Base-by-base conservation (phyloP, 2,329 filamentous ascomycete species). In the Uncinocarpus reesii region DNA sequence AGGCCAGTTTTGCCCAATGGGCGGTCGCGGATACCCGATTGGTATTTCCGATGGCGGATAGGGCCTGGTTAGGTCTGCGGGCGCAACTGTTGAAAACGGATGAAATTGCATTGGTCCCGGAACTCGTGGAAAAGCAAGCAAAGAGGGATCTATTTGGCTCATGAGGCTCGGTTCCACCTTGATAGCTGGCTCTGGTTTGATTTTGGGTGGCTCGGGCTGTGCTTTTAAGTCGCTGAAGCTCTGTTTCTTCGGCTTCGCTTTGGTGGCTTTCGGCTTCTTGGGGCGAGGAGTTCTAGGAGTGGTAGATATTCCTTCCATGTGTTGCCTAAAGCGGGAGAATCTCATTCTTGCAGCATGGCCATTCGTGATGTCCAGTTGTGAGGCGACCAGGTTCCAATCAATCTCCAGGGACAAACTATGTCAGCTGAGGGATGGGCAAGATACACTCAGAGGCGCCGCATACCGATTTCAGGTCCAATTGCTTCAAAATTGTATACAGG, bases 261-360 rank as follows among this genome's bases (percentile, higher is more conserved):
- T 55, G 4, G 51, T 46, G 5, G 41, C 29, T 42, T 58, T 60
- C 13, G 53, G 43, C 41, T 62, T 65, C 42, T 62, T 66, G 1
- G 56, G 49, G 6, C 52, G 55, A 51, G 55, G 21, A 4, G 42
- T 42, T 31, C 56, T 53, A 5, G 58, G 53, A 10, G 50, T 53
- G 3, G 58, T 58, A 7, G 59, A 54, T 2, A 58, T 62, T 11
- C 70, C 70, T 51, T 78, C 74, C 65, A 75, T 74, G 40, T 76
- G 71, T 47, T 70, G 66, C 50, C 67, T 71, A 60, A 77, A 76
- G 29, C 75, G 71, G 18, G 71, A 73, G 58, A 71, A 78, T 23
- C 75, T 70, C 75, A 78, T 78, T 32, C 75, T 71, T 11, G 75
- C 75, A 2, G 75, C 75, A 55, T 78, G 75, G 31, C 74, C 75